Evolutionary conservation across 441 rosid species (phyloP).

Genomic region (Croton setiger): DNA sequence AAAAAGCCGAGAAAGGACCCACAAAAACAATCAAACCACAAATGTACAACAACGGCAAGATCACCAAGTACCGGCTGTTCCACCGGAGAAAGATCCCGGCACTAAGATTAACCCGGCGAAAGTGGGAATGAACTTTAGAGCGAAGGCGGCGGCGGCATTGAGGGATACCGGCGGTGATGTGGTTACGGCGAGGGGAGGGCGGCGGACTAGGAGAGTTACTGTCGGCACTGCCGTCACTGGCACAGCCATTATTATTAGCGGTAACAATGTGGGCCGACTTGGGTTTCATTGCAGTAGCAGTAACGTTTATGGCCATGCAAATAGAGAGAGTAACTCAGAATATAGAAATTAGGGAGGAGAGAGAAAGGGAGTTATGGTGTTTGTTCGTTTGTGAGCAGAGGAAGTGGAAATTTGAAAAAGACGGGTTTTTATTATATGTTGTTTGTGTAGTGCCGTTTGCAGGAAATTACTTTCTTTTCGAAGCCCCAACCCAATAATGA

Average conservation of each 20-base stretch:
- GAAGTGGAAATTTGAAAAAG: background rate
- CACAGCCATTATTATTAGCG: constrained; percentile 36
- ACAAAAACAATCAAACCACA: constrained; percentile 73
- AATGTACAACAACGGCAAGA: constrained; percentile 61
- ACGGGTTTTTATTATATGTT: background rate
- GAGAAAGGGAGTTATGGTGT: background rate
- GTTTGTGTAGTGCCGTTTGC: background rate
- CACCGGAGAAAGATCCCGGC: constrained; percentile 49
- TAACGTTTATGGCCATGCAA: constrained; percentile 31
- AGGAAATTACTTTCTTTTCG: background rate
- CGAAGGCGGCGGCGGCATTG: constrained; percentile 58
- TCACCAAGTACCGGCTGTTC: constrained; percentile 52
- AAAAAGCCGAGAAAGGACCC: constrained; percentile 67
- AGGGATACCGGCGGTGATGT: constrained; percentile 23
- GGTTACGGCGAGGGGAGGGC: constrained; percentile 52
- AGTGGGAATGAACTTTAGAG: constrained; percentile 43
- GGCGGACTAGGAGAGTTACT: constrained; percentile 80
- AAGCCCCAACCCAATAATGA: background rate
- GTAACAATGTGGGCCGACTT: constrained; percentile 34
- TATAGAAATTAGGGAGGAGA: background rate
- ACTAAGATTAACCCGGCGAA: constrained; percentile 32
- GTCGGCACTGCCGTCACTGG: constrained; percentile 30
- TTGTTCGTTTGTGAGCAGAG: background rate
- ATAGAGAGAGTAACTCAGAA: background rate
- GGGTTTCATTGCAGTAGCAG: constrained; percentile 35